These are phyloP conservation scores for Lodderomyces jiufengensis DNA, from an alignment of 1,139 yeast genomes.

Conservation along the genomic window DNA sequence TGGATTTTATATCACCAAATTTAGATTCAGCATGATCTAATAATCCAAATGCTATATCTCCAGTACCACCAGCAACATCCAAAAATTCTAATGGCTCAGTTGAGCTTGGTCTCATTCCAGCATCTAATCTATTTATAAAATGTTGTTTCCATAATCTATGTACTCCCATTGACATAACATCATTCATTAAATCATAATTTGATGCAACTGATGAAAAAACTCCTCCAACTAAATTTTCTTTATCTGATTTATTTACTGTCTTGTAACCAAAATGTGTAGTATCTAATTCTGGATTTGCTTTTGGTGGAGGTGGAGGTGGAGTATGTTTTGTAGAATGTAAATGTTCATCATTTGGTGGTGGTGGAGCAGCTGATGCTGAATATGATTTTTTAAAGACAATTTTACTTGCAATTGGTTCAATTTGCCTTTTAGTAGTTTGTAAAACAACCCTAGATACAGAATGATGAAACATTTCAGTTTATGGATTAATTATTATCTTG, in stretches of 20 bases:
- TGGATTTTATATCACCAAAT: conserved; percentile 70
- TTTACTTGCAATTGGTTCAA: conserved; percentile 4
- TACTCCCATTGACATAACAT: conserved; percentile 93
- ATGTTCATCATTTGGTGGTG: background rate
- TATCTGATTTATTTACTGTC: conserved; percentile 75
- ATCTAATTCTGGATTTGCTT: conserved; percentile 6
- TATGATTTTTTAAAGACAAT: conserved; percentile 4
- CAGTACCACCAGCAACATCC: conserved; percentile 99
- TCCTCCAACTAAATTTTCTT: conserved; percentile 81
- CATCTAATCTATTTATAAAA: conserved; percentile 81
- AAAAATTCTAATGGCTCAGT: conserved; percentile 73
- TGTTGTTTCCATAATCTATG: conserved; percentile 95
- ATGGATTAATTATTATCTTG: too few species aligned
- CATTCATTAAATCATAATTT: conserved; percentile 94
- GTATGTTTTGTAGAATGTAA: conserved; percentile 1
- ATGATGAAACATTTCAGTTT: conserved; percentile 1
- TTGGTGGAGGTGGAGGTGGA: conserved; percentile 6
- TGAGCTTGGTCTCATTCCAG: conserved; percentile 90
- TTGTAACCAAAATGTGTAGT: conserved; percentile 94
- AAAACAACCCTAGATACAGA: conserved; percentile 1
- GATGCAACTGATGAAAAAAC: conserved; percentile 95
- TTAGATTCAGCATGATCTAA: conserved; percentile 83
- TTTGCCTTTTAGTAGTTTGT: conserved; percentile 4
- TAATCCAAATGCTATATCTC: conserved; percentile 95
- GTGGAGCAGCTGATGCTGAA: conserved; percentile 3